Percentiles rank a stretch among this genome's conserved stretches.
phyloP scores from a whole-genome alignment of 805 yeast species.

The Wickerhamiella sorbophila region DNA sequence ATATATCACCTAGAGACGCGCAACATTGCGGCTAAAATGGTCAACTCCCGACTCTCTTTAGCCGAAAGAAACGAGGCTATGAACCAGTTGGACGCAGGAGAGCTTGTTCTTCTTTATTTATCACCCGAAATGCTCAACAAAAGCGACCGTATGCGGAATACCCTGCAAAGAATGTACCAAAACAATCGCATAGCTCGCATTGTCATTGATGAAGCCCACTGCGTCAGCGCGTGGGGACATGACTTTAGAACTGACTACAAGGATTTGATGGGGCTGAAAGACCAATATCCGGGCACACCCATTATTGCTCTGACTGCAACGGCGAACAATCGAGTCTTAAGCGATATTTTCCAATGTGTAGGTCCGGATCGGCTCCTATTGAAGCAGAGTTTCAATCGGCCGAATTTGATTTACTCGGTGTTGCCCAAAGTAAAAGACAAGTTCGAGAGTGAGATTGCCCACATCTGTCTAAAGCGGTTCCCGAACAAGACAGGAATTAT shows the following conservation, averaged over 20 bases:
- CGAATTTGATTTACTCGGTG: slow-evolving; percentile 70
- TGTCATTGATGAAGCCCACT: slow-evolving; percentile 95
- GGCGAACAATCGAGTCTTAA: slow-evolving; percentile 77
- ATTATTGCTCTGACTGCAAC: slow-evolving; percentile 96
- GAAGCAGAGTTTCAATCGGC: slow-evolving; percentile 85
- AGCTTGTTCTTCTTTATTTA: slow-evolving; percentile 62
- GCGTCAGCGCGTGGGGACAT: slow-evolving; percentile 98
- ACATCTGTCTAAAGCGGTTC: slow-evolving; percentile 27
- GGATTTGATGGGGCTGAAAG: slow-evolving; percentile 57
- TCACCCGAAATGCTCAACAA: slow-evolving; percentile 91
- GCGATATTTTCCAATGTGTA: slow-evolving; percentile 73
- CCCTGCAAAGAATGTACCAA: slow-evolving; percentile 43
- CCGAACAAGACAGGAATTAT: slow-evolving; percentile 65
- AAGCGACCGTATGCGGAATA: slow-evolving; percentile 50
- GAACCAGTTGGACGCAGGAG: slow-evolving; percentile 47
- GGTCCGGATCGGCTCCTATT: slow-evolving; percentile 44
- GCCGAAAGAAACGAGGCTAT: slow-evolving; percentile 51
- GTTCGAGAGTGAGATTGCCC: slow-evolving; percentile 9
- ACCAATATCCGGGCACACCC: slow-evolving; percentile 64
- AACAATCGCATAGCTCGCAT: slow-evolving; percentile 57
- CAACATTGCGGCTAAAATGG: slow-evolving; percentile 72
- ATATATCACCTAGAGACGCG: slow-evolving; percentile 61
- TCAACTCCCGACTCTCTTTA: slow-evolving; percentile 58
- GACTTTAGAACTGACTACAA: slow-evolving; percentile 95
- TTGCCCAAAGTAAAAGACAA: slow-evolving; percentile 34